phyloP scores from a whole-genome alignment of 106 monocot genomes.

The Apostasia shenzhenica region DNA sequence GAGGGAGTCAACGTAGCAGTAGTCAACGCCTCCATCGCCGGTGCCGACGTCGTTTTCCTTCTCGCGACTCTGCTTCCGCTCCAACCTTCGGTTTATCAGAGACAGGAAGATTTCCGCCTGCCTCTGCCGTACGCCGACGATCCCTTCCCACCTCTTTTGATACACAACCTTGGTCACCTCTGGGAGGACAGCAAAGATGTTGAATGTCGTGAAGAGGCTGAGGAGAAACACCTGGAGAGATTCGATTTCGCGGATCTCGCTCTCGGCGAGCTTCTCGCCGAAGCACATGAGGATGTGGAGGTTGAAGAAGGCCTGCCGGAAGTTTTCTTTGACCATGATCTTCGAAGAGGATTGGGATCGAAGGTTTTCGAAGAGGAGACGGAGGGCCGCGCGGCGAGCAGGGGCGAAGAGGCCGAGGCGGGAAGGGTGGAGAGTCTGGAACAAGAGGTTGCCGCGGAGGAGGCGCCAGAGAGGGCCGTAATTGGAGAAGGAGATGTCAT shows the following conservation, averaged over 20 bases:
- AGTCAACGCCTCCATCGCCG: neutral
- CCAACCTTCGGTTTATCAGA: conserved; percentile 11
- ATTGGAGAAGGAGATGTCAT: conserved; percentile 11
- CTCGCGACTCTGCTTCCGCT: neutral
- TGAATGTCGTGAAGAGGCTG: neutral
- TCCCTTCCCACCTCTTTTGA: conserved; percentile 7
- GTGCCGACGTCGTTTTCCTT: neutral
- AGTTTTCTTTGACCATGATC: neutral
- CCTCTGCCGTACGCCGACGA: conserved; percentile 3
- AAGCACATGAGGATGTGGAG: conserved; percentile 25
- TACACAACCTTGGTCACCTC: conserved; percentile 9
- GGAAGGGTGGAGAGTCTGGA: conserved; percentile 13
- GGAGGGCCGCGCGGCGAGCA: neutral
- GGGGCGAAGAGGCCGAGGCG: neutral
- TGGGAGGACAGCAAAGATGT: conserved; percentile 9
- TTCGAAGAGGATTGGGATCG: neutral
- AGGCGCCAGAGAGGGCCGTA: conserved; percentile 24
- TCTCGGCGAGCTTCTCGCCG: conserved; percentile 17
- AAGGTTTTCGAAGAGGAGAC: neutral
- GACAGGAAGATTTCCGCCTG: conserved; percentile 21
- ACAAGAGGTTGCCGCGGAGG: conserved; percentile 20
- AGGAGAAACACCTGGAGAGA: conserved; percentile 1
- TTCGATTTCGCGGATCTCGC: conserved; percentile 5
- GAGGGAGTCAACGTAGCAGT: conserved; percentile 22
- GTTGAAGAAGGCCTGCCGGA: conserved; percentile 14